Conservation (phyloP, 2,329 filamentous ascomycete genomes). For the Venturia carpophila region DNA sequence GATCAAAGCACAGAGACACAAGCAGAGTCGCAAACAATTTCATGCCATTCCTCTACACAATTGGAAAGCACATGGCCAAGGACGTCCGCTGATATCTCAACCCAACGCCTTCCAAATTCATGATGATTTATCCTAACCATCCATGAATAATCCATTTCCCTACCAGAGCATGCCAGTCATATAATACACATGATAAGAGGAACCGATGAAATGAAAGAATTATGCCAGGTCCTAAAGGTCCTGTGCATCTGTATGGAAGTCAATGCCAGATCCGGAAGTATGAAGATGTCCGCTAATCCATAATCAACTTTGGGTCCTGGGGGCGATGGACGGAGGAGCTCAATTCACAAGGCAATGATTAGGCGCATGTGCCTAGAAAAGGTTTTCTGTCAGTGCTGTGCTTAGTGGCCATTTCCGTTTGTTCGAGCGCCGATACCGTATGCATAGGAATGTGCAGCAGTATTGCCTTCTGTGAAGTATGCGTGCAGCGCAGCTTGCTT, state of each 20-base stretch:
- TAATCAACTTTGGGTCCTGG: neutral
- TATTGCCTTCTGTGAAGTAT: constrained; percentile 52
- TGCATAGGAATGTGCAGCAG: constrained; percentile 7
- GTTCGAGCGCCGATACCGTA: constrained; percentile 10
- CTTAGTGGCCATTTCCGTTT: constrained; percentile 5
- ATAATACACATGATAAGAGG: constrained; percentile 7
- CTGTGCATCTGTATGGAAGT: neutral
- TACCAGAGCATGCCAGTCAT: constrained; percentile 2
- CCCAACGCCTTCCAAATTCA: constrained; percentile 6
- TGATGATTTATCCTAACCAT: constrained; percentile 12
- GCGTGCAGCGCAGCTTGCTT: constrained; percentile 80
- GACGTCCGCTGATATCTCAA: neutral
- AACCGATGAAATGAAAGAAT: neutral
- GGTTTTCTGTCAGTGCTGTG: neutral
- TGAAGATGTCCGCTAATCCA: constrained; percentile 1
- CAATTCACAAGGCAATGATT: neutral
- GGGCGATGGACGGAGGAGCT: neutral
- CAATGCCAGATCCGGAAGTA: neutral
- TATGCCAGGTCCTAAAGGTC: neutral
- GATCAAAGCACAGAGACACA: neutral
- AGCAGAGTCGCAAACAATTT: neutral
- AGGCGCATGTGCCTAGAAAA: neutral
- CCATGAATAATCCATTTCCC: constrained; percentile 1
- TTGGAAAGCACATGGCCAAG: neutral
- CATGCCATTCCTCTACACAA: constrained; percentile 2